Evolutionary conservation across 192 early-diverging fungal genomes (phyloP).

Genomic region (Backusella luteola): DNA sequence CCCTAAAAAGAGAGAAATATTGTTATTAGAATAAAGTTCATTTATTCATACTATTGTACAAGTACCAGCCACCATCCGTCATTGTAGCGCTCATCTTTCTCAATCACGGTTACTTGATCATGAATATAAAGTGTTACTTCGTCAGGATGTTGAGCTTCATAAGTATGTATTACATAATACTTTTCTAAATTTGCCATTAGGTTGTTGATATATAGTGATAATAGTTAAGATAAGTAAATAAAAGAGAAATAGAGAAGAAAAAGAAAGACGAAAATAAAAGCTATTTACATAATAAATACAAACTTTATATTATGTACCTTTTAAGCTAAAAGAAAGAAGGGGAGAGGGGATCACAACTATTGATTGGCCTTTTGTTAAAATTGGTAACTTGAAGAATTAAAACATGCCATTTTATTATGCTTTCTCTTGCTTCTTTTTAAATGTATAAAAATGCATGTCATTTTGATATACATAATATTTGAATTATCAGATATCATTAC

Average conservation of each 20-base stretch:
- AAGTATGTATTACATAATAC: slow-evolving; percentile 54
- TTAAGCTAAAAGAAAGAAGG: background rate
- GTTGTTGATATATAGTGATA: background rate
- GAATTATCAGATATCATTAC: background rate
- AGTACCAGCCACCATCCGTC: slow-evolving; percentile 80
- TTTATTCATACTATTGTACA: background rate
- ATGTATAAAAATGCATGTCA: background rate
- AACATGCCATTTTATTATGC: background rate
- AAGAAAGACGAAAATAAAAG: background rate
- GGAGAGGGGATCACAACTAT: background rate
- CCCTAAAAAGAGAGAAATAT: slow-evolving; percentile 43
- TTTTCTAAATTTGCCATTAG: slow-evolving; percentile 37
- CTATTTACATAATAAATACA: background rate
- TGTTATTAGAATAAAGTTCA: background rate
- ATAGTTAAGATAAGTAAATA: background rate
- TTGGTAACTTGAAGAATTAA: background rate
- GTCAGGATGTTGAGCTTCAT: slow-evolving; percentile 61
- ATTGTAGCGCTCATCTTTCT: slow-evolving; percentile 65
- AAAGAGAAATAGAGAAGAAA: background rate
- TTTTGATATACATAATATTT: background rate
- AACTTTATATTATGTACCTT: background rate
- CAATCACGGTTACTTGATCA: slow-evolving; percentile 65
- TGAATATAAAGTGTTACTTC: slow-evolving; percentile 64
- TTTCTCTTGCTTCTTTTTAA: background rate
- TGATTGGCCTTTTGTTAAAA: background rate